Evolutionary conservation across 2,329 filamentous ascomycete genomes (phyloP), one percentile per base, ranked within the genome.

Genomic region (Colletotrichum nymphaeae): DNA sequence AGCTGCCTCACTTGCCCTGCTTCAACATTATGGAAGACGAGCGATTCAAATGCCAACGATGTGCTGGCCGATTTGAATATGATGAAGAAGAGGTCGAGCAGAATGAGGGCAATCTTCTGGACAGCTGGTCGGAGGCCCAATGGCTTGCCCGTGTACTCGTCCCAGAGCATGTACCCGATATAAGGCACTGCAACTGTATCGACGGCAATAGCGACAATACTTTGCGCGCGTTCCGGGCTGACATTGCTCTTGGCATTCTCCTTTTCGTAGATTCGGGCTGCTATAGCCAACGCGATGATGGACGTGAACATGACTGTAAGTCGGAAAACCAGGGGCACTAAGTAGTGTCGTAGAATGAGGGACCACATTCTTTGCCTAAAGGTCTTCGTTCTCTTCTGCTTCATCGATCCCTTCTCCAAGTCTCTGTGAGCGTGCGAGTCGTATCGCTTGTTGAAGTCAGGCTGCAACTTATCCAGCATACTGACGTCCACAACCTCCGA

Each of bases 41-140:
- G 86, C 9, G 94, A 93, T 80, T 94, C 93, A 81, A 98, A 98
- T 1, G 96, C 95, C 75, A 99, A 86, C 53, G 94, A 94, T 30
- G 97, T 89, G 83, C 98, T 98, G 64, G 95, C 95, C 4, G 95
- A 95, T 82, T 98, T 96, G 85, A 99, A 98, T 55, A 98, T 95
- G 79, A 99, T 98, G 81, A 99, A 99, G 79, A 98, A 92, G 4
- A 99, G 88, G 83, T 99, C 97, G 70, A 98, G 89, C 67, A 99
- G 90, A 73, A 98, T 94, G 63, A 99, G 90, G 16, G 94, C 91
- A 76, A 97, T 93, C 82, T 99, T 99, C 62, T 94, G 93, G 69
- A 92, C 92, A 11, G 95, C 92, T 7, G 92, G 92, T 56, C 97
- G 93, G 73, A 99, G 86, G 1, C 97, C 97, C 24, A 99, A 87